Percentiles rank a stretch among this genome's conserved stretches.
These are phyloP conservation scores for Kurtzmaniella natalensis DNA, from an alignment of 1,139 yeast species.

Conservation along the genomic window DNA sequence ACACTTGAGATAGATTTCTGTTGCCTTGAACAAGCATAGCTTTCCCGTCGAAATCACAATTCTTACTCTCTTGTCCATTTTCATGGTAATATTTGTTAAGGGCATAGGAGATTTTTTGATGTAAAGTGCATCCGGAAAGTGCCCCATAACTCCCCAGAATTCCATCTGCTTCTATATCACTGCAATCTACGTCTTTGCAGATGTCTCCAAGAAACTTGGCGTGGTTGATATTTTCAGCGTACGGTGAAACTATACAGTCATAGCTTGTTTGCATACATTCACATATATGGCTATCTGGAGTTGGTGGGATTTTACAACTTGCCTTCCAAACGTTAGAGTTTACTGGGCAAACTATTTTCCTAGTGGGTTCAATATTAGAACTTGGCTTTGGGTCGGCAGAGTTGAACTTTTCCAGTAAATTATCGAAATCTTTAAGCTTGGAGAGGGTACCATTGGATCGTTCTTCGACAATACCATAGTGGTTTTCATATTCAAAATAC, in stretches of 20 bases:
- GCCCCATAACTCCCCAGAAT: conserved; percentile 49
- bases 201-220: conserved; percentile 37
- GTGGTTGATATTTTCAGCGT: conserved; percentile 22
- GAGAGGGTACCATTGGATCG: conserved; percentile 26
- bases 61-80: conserved; percentile 21
- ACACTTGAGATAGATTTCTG: conserved; percentile 17
- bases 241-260: conserved; percentile 45
- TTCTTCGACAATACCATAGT: conserved; percentile 31
- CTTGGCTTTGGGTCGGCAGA: conserved; percentile 30
- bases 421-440: conserved; percentile 40
- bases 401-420: conserved; percentile 27
- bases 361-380: neutral
- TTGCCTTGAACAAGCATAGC: conserved; percentile 30
- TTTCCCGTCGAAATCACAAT: conserved; percentile 35
- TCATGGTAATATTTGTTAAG: conserved; percentile 44
- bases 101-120: conserved; percentile 50
- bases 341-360: conserved; percentile 20
- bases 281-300: conserved; percentile 54
- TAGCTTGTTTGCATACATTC: conserved; percentile 49
- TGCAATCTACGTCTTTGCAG: conserved; percentile 50
- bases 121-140: conserved; percentile 51
- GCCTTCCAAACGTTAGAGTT: conserved; percentile 36
- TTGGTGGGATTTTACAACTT: conserved; percentile 42
- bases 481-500: conserved; percentile 33
- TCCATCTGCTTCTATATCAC: conserved; percentile 47